Evolutionary conservation across 2,329 filamentous ascomycete species (phyloP), one percentile per base, ranked within the genome.

Genomic region (Orbilia blumenaviensis): DNA sequence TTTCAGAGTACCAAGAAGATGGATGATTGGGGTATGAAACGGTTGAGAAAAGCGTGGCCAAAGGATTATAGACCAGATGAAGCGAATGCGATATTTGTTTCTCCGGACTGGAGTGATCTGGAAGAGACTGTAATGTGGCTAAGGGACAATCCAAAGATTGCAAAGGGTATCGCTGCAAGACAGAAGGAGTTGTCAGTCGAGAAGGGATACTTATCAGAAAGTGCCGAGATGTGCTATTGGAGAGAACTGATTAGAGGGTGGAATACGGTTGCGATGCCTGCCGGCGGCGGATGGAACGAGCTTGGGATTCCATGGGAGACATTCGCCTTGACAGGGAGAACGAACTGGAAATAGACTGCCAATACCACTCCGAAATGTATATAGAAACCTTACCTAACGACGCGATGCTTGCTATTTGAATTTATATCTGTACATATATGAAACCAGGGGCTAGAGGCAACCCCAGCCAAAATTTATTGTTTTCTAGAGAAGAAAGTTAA

Each of bases 221-320:
- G 85, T n/a, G 85, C 86, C 0, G 86, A 87, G 80, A 81, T 80
- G 69, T 88, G 86, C 78, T 88, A 87, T 81, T 88, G 86, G 86
- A 82, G 86, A 42, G 84, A 83, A 0, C 66, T 86, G 75, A 80
- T 88, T 21, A 82, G 83, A 66, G 85, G 85, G 0, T 88, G 86
- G 86, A 83, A 81, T 64, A 77, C 81, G 38, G 83, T 86, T 9
- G 85, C 81, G 29, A 80, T 80, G 42, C 72, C 72, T 9, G 27
- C 78, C 81, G 0, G 82, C 83, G 14, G 83, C 81, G 29, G 80
- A 80, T 41, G 82, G 80, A 7, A 61, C 38, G 60, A 77, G 23
- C 8, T 48, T 8, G 66, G 73, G 12, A 23, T 58, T 12, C 73
- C 66, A 14, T 77, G 60, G 46, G 73, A 76, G 42, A 69, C 64